Evolutionary conservation across 2,329 filamentous ascomycete genomes (phyloP), one percentile per base, ranked within the genome.

Genomic region (Dothideomycetes sp.): DNA sequence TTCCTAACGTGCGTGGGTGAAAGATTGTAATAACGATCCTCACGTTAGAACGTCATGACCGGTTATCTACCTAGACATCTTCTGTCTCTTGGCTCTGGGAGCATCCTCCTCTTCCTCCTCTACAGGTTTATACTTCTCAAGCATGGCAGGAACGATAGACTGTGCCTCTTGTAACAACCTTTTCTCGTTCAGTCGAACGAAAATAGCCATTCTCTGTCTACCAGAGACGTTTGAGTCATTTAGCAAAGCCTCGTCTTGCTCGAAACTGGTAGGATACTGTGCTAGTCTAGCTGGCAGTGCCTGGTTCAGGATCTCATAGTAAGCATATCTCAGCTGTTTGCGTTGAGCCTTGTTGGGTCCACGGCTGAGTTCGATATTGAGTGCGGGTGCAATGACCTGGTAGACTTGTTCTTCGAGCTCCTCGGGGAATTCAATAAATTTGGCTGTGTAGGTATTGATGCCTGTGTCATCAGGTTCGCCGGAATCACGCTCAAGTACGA

Each of bases 231-330:
- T 25, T 5, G 24, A 4, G 8, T 30, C 25, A 12, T 29, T 32
- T 19, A 42, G 18, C 19, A 42, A 9, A 6, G 35, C 22, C 20
- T 42, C 31, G 12, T 42, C 40, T 24, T 42, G 32, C 16, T 42
- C 25, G 1, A 47, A 7, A 11, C 16, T 43, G 4, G 45, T 47
- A 16, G 24, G 19, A 18, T 47, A 47, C 22, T 47, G 42, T 7
- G 28, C 33, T 9, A 44, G 17, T 22, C 45, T 33, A 11, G 42
- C 45, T 4, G 24, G 24, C 3, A 42, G 24, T 0, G 28, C 40
- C 2, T 31, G 19, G 6, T 34, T 33, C 40, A 42, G 18, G 19
- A 42, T 31, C 15, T 32, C 33, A 19, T 18, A 29, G 3, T 31
- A 42, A 4, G 32, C 20, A 5, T 2, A 8, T 6, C 32, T 42